A percentile compares a stretch with the other conserved stretches of the same genome.
phyloP scores from a whole-genome alignment of 2,329 filamentous ascomycete species.

The Phaeoacremonium minimum region DNA sequence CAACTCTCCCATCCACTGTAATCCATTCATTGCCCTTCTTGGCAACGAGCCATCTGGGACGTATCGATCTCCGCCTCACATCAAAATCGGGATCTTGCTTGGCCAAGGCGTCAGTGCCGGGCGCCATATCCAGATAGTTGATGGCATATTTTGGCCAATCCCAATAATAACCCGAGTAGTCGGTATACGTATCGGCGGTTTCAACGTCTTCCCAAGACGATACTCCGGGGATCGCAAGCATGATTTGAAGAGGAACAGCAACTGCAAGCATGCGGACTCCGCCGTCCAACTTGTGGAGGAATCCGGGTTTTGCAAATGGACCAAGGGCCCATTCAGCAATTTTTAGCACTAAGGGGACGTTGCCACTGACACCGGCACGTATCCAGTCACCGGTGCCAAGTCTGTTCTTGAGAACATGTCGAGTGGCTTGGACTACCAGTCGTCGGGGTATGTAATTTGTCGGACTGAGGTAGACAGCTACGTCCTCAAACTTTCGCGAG shows the following conservation, averaged over 20 bases:
- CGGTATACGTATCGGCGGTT: constrained; percentile 12
- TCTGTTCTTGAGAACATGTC: constrained; percentile 9
- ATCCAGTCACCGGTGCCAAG: constrained; percentile 14
- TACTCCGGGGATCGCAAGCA: constrained; percentile 10
- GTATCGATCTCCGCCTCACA: constrained; percentile 5
- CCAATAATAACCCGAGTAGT: constrained; percentile 17
- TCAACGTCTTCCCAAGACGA: constrained; percentile 13
- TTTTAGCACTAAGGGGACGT: constrained; percentile 12
- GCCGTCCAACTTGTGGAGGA: constrained; percentile 7
- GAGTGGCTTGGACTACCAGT: constrained; percentile 15
- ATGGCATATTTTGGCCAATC: constrained; percentile 18
- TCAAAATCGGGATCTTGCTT: constrained; percentile 3
- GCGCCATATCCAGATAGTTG: constrained; percentile 16
- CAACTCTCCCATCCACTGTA: constrained; percentile 9
- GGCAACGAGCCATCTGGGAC: constrained; percentile 12
- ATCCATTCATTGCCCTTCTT: constrained; percentile 6
- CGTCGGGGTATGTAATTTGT: constrained; percentile 14
- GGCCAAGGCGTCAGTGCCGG: constrained; percentile 1
- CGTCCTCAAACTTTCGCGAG: constrained; percentile 15
- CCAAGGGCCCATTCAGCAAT: constrained; percentile 13
- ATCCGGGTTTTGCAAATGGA: constrained; percentile 7
- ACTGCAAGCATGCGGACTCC: constrained; percentile 11
- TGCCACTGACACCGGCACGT: constrained; percentile 12
- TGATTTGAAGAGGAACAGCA: constrained; percentile 14
- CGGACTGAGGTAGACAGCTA: constrained; percentile 18